Percentiles rank a stretch among this genome's conserved stretches.
Conservation (phyloP, 371 early-diverging fungal species). For the Mucor mucedo region DNA sequence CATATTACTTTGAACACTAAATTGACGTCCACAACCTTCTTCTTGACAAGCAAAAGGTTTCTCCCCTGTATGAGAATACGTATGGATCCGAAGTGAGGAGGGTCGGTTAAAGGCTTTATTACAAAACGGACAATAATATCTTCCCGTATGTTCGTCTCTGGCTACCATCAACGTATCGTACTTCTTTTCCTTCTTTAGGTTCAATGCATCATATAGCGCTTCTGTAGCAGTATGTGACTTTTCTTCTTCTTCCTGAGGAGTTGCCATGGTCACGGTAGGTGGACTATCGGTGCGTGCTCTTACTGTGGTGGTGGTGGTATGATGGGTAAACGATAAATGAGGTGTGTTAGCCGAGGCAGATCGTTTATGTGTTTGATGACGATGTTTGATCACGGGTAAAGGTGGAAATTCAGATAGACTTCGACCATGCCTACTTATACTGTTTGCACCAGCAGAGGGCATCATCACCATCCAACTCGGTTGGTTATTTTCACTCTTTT, state of each 20-base stretch:
- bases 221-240: not conserved
- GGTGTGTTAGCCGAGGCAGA: constrained; percentile 31
- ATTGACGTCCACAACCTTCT: constrained; percentile 68
- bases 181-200: constrained; percentile 11
- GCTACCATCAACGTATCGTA: constrained; percentile 22
- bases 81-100: constrained; percentile 67
- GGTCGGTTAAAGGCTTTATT: constrained; percentile 41
- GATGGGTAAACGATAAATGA: constrained; percentile 8
- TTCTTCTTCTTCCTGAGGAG: too few relatives aligned
- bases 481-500: constrained; percentile 17
- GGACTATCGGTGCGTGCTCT: constrained; percentile 32
- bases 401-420: constrained; percentile 23
- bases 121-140: constrained; percentile 39
- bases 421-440: constrained; percentile 19
- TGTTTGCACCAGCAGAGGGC: not conserved
- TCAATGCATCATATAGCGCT: constrained; percentile 20
- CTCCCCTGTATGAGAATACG: constrained; percentile 78
- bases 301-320: constrained; percentile 1
- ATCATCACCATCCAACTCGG: constrained; percentile 28
- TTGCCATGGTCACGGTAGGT: constrained; percentile 8
- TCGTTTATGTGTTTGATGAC: constrained; percentile 31
- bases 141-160: constrained; percentile 32
- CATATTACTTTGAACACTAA: constrained; percentile 79
- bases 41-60: constrained; percentile 70
- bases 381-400: not conserved